These are phyloP conservation scores for Bruguiera hainesii DNA, from an alignment of 441 rosid genomes.

Conservation along the genomic window DNA sequence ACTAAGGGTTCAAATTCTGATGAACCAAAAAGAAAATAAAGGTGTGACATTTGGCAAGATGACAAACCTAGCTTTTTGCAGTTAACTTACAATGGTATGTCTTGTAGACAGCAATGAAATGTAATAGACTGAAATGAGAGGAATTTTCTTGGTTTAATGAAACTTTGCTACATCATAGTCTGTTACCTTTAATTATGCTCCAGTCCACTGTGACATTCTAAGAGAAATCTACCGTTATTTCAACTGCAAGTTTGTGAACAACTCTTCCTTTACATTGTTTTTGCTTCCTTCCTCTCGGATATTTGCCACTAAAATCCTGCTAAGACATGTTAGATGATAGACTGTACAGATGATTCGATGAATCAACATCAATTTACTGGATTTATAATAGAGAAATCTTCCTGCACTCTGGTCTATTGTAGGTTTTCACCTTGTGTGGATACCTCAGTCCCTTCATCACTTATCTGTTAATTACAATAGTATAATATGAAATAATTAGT, in stretches of 20 bases:
- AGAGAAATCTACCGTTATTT: no score
- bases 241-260: background rate
- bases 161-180: no score
- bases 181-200: no score
- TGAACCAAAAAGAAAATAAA: no score
- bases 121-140: no score
- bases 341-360: slow-evolving; percentile 1
- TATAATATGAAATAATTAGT: background rate
- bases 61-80: no score
- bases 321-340: slow-evolving; percentile 11
- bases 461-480: slow-evolving; percentile 18
- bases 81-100: no score
- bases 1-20: no score
- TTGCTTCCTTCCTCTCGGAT: background rate
- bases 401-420: background rate
- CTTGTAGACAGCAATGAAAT: no score
- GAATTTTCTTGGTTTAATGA: no score
- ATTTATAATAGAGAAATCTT: slow-evolving; percentile 5
- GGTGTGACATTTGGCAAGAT: no score
- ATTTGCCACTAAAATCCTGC: background rate
- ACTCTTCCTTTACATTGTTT: background rate
- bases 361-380: background rate
- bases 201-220: no score
- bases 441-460: slow-evolving; percentile 20
- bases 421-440: slow-evolving; percentile 9